Evolutionary conservation across 2,329 filamentous ascomycete species (phyloP).

Genomic region (Fusarium sacchari): DNA sequence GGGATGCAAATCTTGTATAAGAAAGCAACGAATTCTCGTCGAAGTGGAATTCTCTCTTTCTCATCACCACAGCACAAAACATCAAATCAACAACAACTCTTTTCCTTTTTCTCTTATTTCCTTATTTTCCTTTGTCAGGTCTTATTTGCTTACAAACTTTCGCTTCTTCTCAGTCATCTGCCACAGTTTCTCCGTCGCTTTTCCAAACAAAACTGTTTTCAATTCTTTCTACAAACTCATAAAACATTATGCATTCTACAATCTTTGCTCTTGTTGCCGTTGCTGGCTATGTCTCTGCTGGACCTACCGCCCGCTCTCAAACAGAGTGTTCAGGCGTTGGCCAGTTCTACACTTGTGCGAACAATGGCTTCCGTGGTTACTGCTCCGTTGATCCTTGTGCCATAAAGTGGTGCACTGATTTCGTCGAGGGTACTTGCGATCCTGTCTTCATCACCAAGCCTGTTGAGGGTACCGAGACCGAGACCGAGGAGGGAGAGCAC

Average conservation of each 20-base stretch:
- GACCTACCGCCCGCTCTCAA: conserved; percentile 5
- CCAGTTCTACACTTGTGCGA: conserved; percentile 19
- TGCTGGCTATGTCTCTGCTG: conserved; percentile 11
- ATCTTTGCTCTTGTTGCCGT: conserved; percentile 26
- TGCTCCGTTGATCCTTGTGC: conserved; percentile 24
- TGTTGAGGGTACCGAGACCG: neutral
- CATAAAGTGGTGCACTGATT: conserved; percentile 25
- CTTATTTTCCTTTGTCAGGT: conserved; percentile 36
- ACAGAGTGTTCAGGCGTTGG: conserved; percentile 24
- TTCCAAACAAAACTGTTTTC: conserved; percentile 10
- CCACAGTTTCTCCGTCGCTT: conserved; percentile 2
- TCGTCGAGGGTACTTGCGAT: conserved; percentile 16
- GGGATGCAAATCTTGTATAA: conserved; percentile 5
- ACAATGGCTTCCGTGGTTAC: conserved; percentile 27
- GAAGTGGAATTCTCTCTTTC: neutral
- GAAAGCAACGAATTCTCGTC: neutral
- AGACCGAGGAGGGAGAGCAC: neutral
- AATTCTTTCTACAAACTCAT: conserved; percentile 2
- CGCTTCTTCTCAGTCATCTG: conserved; percentile 25
- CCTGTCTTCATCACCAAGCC: conserved; percentile 13
- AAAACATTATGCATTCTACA: conserved; percentile 28
- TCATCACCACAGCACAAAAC: conserved; percentile 34
- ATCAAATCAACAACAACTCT: conserved; percentile 11
- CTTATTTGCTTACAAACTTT: conserved; percentile 33
- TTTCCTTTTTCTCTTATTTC: conserved; percentile 5